These are phyloP conservation scores for Cladophialophora chaetospira DNA, from an alignment of 2,329 filamentous ascomycete species.

Conservation along the genomic window DNA sequence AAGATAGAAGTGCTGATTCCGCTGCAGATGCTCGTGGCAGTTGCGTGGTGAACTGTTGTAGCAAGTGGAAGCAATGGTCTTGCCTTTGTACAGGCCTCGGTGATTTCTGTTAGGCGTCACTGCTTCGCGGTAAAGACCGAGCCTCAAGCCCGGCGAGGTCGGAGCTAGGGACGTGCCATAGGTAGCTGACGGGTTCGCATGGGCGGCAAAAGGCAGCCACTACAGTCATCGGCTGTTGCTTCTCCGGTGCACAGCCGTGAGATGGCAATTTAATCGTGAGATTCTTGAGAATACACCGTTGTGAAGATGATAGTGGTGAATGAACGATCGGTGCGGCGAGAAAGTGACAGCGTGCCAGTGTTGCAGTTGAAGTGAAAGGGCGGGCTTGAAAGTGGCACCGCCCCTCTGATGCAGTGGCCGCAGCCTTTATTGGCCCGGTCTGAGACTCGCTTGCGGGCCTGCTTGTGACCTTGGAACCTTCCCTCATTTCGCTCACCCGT, in stretches of 20 bases:
- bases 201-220: not conserved
- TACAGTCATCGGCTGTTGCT: not conserved
- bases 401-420: not conserved
- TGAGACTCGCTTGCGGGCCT: not conserved
- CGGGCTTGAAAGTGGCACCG: constrained; percentile 2
- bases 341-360: not conserved
- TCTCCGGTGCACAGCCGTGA: too few relatives aligned
- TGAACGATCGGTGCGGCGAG: not conserved
- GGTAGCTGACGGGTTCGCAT: not conserved
- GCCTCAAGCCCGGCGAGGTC: too few relatives aligned
- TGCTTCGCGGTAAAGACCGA: too few relatives aligned
- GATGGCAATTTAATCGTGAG: not conserved
- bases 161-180: too few relatives aligned
- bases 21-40: too few relatives aligned
- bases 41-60: too few relatives aligned
- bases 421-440: not conserved
- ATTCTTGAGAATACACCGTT: not conserved
- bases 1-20: too few relatives aligned
- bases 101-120: not conserved
- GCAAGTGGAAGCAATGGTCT: too few relatives aligned
- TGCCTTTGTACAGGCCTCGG: not conserved
- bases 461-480: constrained; percentile 1
- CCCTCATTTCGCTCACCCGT: constrained; percentile 6
- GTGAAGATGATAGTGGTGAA: not conserved
- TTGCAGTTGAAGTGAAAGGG: constrained; percentile 1